Evolutionary conservation across 208 protist species (phyloP), one percentile per base, ranked within the genome.

Genomic region (Trypanosoma rangeli): DNA sequence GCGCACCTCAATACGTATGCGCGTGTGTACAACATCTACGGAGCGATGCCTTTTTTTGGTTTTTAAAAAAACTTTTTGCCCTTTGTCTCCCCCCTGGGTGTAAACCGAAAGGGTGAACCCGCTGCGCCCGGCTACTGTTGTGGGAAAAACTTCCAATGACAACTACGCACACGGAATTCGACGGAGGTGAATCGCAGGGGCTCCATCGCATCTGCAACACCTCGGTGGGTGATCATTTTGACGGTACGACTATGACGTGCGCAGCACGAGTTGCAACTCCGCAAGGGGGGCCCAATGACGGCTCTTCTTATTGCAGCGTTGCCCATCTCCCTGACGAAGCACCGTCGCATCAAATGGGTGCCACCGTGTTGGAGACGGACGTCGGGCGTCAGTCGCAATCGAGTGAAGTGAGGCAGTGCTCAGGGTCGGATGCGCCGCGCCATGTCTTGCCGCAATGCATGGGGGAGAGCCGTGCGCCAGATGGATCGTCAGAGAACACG

Each of bases 131-230:
- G 7, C 33, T 7, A 37, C 42, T 42, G 5, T 28, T 50, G 28
- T 8, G 24, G 46, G 35, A 3, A 5, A 54, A 22, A n/a, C 42
- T 24, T 39, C 44, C 13, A 35, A 63, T 39, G 39, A 16, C 54
- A 9, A 48, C 58, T 20, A 26, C 50, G 2, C 83, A 80, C 54
- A 74, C 74, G 0, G 64, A 68, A 49, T 53, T 78, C 29, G 86
- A 92, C 24, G 62, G 54, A 65, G 55, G 71, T 18, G 86, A 92
- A 37, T 58, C 89, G 33, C 56, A 62, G 48, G 83, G 85, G 42
- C 61, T 92, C 53, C 82, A 82, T 42, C 83, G 86, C 61, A 66
- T 86, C 26, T 78, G 80, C 54, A 73, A 92, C 68, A 84, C 81
- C 48, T 64, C 76, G 9, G 89, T 87, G 72, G 64, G 80, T 12